A percentile compares a stretch with the other conserved stretches of the same genome.
phyloP scores from a whole-genome alignment of 805 yeast genomes.

The Barnettozyma botsteinii region DNA sequence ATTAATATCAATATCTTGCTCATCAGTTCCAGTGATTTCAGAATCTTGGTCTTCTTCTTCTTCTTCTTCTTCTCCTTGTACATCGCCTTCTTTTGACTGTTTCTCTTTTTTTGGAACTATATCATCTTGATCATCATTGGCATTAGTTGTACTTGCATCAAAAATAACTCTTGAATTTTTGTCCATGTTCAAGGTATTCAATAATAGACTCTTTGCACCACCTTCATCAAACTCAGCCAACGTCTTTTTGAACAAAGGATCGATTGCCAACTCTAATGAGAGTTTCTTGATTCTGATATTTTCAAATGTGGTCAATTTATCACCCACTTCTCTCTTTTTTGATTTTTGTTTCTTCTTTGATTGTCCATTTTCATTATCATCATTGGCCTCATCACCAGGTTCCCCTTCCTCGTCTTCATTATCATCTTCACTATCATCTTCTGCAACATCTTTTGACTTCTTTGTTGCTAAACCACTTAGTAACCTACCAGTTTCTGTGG shows the following conservation, averaged over 20 bases:
- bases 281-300: conserved; percentile 46
- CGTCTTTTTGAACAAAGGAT: conserved; percentile 71
- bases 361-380: conserved; percentile 3
- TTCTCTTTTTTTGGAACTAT: background rate
- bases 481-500: conserved; percentile 80
- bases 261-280: conserved; percentile 60
- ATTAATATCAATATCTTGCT: conserved; percentile 28
- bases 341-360: conserved; percentile 27
- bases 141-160: conserved; percentile 43
- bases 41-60: conserved; percentile 20
- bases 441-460: conserved; percentile 18
- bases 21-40: conserved; percentile 14
- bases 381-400: background rate
- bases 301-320: conserved; percentile 48
- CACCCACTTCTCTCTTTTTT: conserved; percentile 27
- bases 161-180: conserved; percentile 52
- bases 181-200: conserved; percentile 57
- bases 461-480: conserved; percentile 65
- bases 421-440: conserved; percentile 23
- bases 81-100: conserved; percentile 5
- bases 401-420: conserved; percentile 12
- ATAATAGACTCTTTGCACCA: conserved; percentile 64
- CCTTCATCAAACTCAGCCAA: conserved; percentile 79
- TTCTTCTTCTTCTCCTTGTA: conserved; percentile 2
- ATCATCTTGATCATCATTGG: conserved; percentile 11